Conservation (phyloP, 164 flowering plant species). For the Dillenia suffruticosa region DNA sequence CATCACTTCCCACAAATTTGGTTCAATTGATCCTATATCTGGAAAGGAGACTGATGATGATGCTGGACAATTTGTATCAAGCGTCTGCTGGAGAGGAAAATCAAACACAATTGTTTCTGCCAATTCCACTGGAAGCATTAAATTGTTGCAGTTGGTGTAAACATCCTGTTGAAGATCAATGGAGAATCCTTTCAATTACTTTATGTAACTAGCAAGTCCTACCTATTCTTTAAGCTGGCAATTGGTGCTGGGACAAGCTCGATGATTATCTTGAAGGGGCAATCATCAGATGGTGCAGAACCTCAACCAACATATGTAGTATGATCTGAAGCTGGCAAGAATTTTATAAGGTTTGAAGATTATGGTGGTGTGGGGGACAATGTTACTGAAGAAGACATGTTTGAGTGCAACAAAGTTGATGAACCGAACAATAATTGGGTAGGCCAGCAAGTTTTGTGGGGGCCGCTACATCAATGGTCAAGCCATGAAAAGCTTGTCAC, state of each 20-base stretch:
- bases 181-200: background rate
- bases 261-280: background rate
- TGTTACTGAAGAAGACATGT: too few species aligned
- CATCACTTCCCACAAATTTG: slow-evolving; percentile 82
- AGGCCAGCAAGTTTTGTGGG: too few species aligned
- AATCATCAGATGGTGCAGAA: background rate
- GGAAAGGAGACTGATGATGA: slow-evolving; percentile 84
- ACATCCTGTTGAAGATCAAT: slow-evolving; percentile 1
- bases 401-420: too few species aligned
- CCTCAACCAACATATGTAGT: background rate
- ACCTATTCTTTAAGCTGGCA: background rate
- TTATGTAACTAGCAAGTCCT: background rate
- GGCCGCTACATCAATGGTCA: too few species aligned
- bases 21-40: slow-evolving; percentile 79
- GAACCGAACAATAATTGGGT: too few species aligned
- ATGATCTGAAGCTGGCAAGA: background rate
- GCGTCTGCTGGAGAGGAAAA: slow-evolving; percentile 89
- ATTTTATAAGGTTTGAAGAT: too few species aligned
- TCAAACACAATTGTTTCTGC: slow-evolving; percentile 84
- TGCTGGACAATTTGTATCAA: slow-evolving; percentile 85
- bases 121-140: slow-evolving; percentile 84
- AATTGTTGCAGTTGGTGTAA: slow-evolving; percentile 77
- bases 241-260: background rate
- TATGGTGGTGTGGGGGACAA: too few species aligned
- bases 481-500: too few species aligned